phyloP scores from a whole-genome alignment of 192 early-diverging fungal genomes.

The Chytriomyces sp. region DNA sequence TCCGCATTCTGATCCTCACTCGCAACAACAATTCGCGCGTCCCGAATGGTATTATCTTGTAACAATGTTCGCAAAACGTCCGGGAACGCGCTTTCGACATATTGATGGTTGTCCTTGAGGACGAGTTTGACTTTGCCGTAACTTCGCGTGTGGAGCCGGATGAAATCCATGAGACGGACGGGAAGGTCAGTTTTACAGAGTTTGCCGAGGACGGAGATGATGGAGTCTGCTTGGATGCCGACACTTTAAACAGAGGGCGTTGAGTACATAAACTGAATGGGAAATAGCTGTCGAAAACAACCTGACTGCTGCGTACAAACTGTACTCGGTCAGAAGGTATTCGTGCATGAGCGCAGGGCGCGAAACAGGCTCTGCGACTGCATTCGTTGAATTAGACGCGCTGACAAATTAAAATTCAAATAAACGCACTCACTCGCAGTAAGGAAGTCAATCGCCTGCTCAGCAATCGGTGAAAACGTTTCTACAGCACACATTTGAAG shows the following conservation, averaged over 20 bases:
- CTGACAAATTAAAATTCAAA: conserved; percentile 30
- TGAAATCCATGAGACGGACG: conserved; percentile 71
- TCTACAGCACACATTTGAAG: conserved; percentile 47
- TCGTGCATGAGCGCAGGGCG: conserved; percentile 71
- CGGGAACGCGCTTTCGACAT: conserved; percentile 88
- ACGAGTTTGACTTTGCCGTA: conserved; percentile 98
- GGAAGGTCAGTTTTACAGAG: conserved; percentile 86
- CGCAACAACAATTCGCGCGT: conserved; percentile 54
- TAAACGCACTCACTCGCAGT: conserved; percentile 13
- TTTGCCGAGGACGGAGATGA: conserved; percentile 87
- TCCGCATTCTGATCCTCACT: conserved; percentile 16
- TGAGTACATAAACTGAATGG: not conserved
- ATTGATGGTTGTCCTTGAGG: conserved; percentile 85
- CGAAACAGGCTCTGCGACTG: conserved; percentile 91
- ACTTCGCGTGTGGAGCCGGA: conserved; percentile 79
- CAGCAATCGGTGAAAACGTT: conserved; percentile 95
- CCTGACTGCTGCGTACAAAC: conserved; percentile 93
- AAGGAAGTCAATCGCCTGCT: conserved; percentile 94
- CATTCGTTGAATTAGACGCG: no score
- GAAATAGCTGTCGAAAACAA: not conserved
- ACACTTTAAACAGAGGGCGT: conserved; percentile 62
- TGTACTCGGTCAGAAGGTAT: conserved; percentile 93
- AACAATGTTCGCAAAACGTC: conserved; percentile 80
- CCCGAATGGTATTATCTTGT: conserved; percentile 70
- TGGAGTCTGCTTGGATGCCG: conserved; percentile 87